Base-by-base conservation (phyloP, 352 stramenopile species). In the Chrysophaeum taylorii region DNA sequence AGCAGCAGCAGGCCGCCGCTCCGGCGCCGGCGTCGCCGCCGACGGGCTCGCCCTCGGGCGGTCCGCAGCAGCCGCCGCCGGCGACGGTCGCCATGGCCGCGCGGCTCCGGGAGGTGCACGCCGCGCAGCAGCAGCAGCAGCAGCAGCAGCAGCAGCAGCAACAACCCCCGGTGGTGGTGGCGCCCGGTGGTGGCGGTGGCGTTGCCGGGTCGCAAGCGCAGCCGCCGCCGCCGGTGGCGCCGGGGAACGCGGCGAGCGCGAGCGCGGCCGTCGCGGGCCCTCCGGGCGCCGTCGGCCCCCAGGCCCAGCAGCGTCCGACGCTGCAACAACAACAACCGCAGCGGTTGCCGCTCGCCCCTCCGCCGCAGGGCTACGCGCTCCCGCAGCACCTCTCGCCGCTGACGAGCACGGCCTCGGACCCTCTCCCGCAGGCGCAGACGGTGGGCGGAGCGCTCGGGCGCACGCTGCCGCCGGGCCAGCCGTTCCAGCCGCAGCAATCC, bases 401-500 rank as follows among this genome's bases (percentile, higher is more conserved):
- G n/a, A n/a, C n/a, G n/a, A n/a, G n/a, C n/a, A n/a, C n/a, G n/a
- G n/a, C n/a, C n/a, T n/a, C n/a, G n/a, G n/a, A n/a, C n/a, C n/a
- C n/a, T n/a, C n/a, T n/a, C n/a, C n/a, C n/a, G n/a, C n/a, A n/a
- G n/a, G n/a, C n/a, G n/a, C n/a, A n/a, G n/a, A n/a, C n/a, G n/a
- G n/a, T n/a, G n/a, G n/a, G n/a, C n/a, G n/a, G n/a, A n/a, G n/a
- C n/a, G n/a, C n/a, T n/a, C n/a, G n/a, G n/a, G n/a, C n/a, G n/a
- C n/a, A n/a, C 42, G 0, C 70, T 1, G n/a, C 70, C 54, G 45
- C 66, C 50, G 23, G 52, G 33, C 31, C 14, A 25, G 50, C 72
- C 78, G 36, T 68, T 75, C 52, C 68, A 78, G 50, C 73, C 75
- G 66, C 73, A 75, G 60, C 75, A 79, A 66, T 45, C 71, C 41